These are phyloP conservation scores for Paraphoma chrysanthemicola DNA, from an alignment of 2,329 filamentous ascomycete genomes.

Conservation along the genomic window DNA sequence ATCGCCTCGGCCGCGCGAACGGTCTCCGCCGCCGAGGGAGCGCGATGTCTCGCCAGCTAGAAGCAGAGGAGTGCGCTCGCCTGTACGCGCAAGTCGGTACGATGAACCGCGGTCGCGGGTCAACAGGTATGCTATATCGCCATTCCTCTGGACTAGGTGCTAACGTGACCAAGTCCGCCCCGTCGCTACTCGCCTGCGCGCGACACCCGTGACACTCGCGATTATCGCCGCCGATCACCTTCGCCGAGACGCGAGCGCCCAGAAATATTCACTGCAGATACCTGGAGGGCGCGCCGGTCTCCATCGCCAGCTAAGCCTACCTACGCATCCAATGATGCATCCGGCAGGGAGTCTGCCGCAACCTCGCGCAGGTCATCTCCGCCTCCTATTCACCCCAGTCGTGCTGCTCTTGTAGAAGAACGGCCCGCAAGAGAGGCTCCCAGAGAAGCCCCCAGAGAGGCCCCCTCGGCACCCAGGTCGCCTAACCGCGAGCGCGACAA, in stretches of 20 bases:
- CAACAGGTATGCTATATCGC: slow-evolving; percentile 34
- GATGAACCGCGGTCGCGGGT: slow-evolving; percentile 54
- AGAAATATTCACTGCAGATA: slow-evolving; percentile 57
- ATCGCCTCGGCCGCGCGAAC: slow-evolving; percentile 51
- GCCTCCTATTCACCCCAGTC: slow-evolving; percentile 61
- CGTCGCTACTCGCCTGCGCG: slow-evolving; percentile 53
- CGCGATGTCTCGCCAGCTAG: slow-evolving; percentile 56
- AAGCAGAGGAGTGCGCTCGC: slow-evolving; percentile 55
- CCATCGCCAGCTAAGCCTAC: slow-evolving; percentile 54
- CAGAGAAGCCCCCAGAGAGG: slow-evolving; percentile 22
- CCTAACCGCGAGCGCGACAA: slow-evolving; percentile 46
- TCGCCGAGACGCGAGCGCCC: slow-evolving; percentile 58
- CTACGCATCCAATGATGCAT: slow-evolving; percentile 56
- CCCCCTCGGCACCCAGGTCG: slow-evolving; percentile 42
- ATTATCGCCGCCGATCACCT: slow-evolving; percentile 62
- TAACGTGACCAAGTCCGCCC: slow-evolving; percentile 32
- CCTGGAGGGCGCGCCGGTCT: slow-evolving; percentile 60
- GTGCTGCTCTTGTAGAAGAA: slow-evolving; percentile 50
- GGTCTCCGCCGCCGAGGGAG: slow-evolving; percentile 53
- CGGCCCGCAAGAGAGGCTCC: slow-evolving; percentile 25
- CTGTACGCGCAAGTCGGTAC: slow-evolving; percentile 49
- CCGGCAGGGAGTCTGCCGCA: slow-evolving; percentile 61
- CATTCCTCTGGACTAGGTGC: neutral
- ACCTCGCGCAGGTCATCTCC: slow-evolving; percentile 70
- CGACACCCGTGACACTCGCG: slow-evolving; percentile 53